These are phyloP conservation scores for Colletotrichum chrysophilum DNA, from an alignment of 2,329 filamentous ascomycete genomes.

Conservation along the genomic window DNA sequence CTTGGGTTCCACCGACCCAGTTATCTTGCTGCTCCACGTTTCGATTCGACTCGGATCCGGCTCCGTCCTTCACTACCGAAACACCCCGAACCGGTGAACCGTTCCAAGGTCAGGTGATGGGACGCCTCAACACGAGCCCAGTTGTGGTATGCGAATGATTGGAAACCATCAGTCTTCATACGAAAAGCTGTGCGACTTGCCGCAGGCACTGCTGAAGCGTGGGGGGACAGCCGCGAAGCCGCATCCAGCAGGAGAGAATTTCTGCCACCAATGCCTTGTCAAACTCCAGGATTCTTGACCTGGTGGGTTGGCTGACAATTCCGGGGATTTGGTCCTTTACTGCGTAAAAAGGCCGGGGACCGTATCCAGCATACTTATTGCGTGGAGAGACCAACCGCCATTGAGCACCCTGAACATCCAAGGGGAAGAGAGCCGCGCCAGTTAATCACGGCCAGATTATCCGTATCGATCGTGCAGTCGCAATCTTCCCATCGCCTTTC, in stretches of 20 bases:
- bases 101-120: background rate
- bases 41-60: conserved; percentile 18
- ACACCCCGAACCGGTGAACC: conserved; percentile 6
- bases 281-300: background rate
- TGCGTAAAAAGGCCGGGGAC: background rate
- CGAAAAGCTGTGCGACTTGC: background rate
- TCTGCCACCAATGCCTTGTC: background rate
- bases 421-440: background rate
- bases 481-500: background rate
- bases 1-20: conserved; percentile 1
- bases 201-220: background rate
- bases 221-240: background rate
- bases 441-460: background rate
- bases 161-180: background rate
- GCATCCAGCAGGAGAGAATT: background rate
- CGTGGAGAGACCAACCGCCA: background rate
- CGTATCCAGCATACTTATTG: background rate
- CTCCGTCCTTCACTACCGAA: conserved; percentile 14
- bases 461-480: background rate
- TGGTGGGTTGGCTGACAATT: background rate
- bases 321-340: conserved; percentile 12
- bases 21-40: conserved; percentile 8
- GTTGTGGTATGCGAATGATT: background rate
- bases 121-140: background rate
- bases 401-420: background rate